These are phyloP conservation scores for Phlyctochytrium bullatum DNA, from an alignment of 192 early-diverging fungal species.

Conservation along the genomic window DNA sequence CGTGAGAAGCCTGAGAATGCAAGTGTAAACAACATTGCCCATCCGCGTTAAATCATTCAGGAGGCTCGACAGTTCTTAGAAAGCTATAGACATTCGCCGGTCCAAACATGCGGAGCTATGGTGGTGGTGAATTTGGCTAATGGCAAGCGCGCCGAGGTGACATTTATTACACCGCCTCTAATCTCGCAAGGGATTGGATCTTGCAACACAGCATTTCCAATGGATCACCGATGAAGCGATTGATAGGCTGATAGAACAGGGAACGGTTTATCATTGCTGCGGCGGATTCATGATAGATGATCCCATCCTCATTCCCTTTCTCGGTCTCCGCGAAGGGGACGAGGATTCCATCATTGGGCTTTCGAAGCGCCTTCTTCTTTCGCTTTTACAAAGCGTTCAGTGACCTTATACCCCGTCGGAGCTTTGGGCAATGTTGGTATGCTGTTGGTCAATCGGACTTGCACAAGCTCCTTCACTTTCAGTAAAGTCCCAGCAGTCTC, in stretches of 20 bases:
- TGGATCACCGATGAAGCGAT: slow-evolving; percentile 38
- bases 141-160: slow-evolving; percentile 22
- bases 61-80: slow-evolving; percentile 37
- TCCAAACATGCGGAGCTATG: slow-evolving; percentile 38
- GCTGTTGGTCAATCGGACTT: slow-evolving; percentile 42
- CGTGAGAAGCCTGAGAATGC: slow-evolving; percentile 46
- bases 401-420: slow-evolving; percentile 18
- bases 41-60: slow-evolving; percentile 3
- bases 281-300: slow-evolving; percentile 58
- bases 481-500: slow-evolving; percentile 58
- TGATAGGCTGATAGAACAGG: slow-evolving; percentile 40
- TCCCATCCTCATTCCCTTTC: slow-evolving; percentile 37
- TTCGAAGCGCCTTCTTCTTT: slow-evolving; percentile 36
- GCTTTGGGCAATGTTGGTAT: slow-evolving; percentile 28
- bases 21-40: slow-evolving; percentile 6
- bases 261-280: slow-evolving; percentile 43
- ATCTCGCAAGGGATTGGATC: slow-evolving; percentile 21
- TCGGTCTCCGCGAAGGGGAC: slow-evolving; percentile 41
- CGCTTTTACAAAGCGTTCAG: too few species aligned
- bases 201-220: slow-evolving; percentile 41
- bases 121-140: slow-evolving; percentile 44
- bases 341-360: slow-evolving; percentile 53
- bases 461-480: slow-evolving; percentile 62
- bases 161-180: neutral
- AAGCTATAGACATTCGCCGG: slow-evolving; percentile 33